These are phyloP conservation scores for Thamnidium elegans DNA, from an alignment of 192 early-diverging fungal genomes.

Conservation along the genomic window DNA sequence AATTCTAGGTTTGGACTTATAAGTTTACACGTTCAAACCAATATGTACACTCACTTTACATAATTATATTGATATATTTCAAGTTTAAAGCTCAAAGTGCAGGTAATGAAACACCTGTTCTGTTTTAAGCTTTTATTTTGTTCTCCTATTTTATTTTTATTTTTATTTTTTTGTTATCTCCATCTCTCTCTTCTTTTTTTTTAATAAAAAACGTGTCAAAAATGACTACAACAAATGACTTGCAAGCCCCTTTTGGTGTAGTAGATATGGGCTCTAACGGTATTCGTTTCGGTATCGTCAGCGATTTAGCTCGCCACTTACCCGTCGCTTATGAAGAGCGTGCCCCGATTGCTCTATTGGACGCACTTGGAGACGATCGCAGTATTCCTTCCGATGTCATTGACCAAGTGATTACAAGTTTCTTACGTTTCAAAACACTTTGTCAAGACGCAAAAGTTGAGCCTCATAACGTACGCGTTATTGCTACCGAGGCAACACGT, in stretches of 20 bases:
- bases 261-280: slow-evolving; percentile 62
- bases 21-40: no score
- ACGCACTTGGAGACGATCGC: slow-evolving; percentile 38
- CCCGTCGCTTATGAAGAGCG: slow-evolving; percentile 56
- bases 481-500: slow-evolving; percentile 59
- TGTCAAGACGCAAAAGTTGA: slow-evolving; percentile 39
- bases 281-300: slow-evolving; percentile 55
- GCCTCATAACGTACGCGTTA: slow-evolving; percentile 36
- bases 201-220: background rate
- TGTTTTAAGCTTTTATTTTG: no score
- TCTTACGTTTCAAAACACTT: slow-evolving; percentile 50
- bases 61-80: no score
- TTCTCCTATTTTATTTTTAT: slow-evolving; percentile 3
- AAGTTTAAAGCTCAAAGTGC: no score
- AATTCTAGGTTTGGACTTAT: no score
- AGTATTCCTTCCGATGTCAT: slow-evolving; percentile 48
- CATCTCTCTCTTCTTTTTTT: background rate
- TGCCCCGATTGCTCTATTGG: slow-evolving; percentile 51
- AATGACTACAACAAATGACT: background rate
- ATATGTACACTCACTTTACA: no score
- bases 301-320: slow-evolving; percentile 41
- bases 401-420: slow-evolving; percentile 46
- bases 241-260: slow-evolving; percentile 40
- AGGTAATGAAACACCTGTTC: no score
- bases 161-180: background rate